These are phyloP conservation scores for Termitomyces sp. DNA, from an alignment of 768 basidiomycete genomes.

Conservation along the genomic window DNA sequence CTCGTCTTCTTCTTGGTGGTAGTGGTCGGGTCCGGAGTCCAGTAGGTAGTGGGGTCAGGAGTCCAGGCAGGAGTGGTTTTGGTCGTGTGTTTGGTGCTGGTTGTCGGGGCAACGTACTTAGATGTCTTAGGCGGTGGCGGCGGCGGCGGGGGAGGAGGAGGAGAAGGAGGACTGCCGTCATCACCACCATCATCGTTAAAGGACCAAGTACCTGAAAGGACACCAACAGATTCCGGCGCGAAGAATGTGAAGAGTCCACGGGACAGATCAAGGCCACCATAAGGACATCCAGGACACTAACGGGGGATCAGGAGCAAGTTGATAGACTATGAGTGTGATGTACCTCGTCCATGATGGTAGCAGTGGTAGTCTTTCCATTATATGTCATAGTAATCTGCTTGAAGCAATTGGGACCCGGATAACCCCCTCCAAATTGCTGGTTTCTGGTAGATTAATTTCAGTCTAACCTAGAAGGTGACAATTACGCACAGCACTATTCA, in stretches of 20 bases:
- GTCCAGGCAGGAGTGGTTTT: conserved; percentile 8
- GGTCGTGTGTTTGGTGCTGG: conserved; percentile 9
- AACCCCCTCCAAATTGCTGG: conserved; percentile 51
- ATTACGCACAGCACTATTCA: conserved; percentile 26
- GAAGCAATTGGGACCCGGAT: conserved; percentile 45
- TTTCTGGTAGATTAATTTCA: not conserved
- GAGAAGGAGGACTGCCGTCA: conserved; percentile 9
- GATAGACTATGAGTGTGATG: conserved; percentile 9
- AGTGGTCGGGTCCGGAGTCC: conserved; percentile 11
- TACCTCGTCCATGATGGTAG: conserved; percentile 61
- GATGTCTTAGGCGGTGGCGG: conserved; percentile 9
- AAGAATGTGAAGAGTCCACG: conserved; percentile 52
- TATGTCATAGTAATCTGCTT: conserved; percentile 56
- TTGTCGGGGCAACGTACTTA: conserved; percentile 8
- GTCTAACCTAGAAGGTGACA: not conserved
- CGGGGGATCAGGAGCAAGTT: not conserved
- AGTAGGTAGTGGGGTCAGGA: conserved; percentile 10
- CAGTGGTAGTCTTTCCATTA: conserved; percentile 49
- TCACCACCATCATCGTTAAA: conserved; percentile 22
- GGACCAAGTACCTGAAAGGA: conserved; percentile 46
- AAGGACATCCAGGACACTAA: conserved; percentile 21
- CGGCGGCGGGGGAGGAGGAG: not conserved
- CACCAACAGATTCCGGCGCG: conserved; percentile 33
- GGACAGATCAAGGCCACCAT: conserved; percentile 58
- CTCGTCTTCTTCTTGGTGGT: conserved; percentile 1